Conservation (phyloP, 495 filamentous ascomycete genomes). For the Polyplosphaeria fusca region DNA sequence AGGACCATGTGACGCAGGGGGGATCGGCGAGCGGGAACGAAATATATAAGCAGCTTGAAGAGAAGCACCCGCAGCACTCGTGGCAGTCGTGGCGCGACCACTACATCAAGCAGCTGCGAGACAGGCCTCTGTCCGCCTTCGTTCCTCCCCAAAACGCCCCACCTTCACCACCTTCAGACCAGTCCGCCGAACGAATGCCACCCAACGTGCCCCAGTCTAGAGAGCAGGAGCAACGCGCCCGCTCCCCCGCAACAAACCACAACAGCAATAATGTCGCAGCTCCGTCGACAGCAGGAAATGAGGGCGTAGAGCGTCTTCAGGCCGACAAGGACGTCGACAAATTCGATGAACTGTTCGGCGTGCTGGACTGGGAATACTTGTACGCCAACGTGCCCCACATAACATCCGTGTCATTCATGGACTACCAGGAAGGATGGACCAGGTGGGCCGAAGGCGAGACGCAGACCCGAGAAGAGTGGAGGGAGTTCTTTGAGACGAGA, state of each 20-base stretch:
- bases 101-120: constrained; percentile 57
- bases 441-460: constrained; percentile 6
- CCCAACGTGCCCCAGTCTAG: background rate
- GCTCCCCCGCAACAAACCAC: too few species aligned
- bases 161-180: constrained; percentile 25
- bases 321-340: constrained; percentile 4
- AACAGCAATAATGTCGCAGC: too few species aligned
- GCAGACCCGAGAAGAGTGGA: constrained; percentile 21
- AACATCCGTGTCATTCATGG: background rate
- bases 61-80: constrained; percentile 63
- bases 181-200: too few species aligned
- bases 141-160: too few species aligned
- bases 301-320: too few species aligned
- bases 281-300: too few species aligned
- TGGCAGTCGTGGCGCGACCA: constrained; percentile 71
- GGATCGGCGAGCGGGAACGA: constrained; percentile 54
- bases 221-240: too few species aligned
- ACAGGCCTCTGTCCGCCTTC: constrained; percentile 37
- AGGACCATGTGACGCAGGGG: constrained; percentile 47
- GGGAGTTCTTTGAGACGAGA: constrained; percentile 23
- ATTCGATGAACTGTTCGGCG: background rate
- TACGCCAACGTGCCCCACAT: constrained; percentile 22
- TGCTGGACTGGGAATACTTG: constrained; percentile 26
- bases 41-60: constrained; percentile 61
- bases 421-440: constrained; percentile 20